Evolutionary conservation across 2,329 filamentous ascomycete genomes (phyloP).

Genomic region (Exophiala xenobiotica): DNA sequence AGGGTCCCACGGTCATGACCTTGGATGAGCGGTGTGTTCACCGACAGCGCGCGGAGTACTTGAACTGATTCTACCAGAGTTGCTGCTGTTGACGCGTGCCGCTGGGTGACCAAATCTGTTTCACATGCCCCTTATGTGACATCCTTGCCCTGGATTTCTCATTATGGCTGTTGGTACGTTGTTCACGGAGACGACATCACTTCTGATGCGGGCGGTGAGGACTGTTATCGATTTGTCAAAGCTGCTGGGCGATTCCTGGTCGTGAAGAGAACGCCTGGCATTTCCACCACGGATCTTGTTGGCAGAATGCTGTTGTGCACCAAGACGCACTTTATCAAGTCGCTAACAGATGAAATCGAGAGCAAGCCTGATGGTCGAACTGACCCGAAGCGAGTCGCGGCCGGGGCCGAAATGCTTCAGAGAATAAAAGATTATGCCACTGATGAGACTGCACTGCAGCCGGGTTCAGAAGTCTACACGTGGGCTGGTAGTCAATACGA

Average conservation of each 20-base stretch:
- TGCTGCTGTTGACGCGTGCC: conserved; percentile 87
- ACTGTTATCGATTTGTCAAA: conserved; percentile 98
- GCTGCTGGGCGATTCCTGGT: conserved; percentile 91
- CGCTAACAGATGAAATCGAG: conserved; percentile 65
- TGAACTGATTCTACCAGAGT: conserved; percentile 53
- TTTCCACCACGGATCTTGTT: conserved; percentile 96
- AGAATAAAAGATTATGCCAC: conserved; percentile 84
- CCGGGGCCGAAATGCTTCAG: conserved; percentile 69
- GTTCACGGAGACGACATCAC: conserved; percentile 98
- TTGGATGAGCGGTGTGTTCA: conserved; percentile 70
- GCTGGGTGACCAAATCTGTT: conserved; percentile 85
- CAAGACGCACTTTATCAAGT: conserved; percentile 88
- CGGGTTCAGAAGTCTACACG: conserved; percentile 81
- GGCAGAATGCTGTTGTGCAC: conserved; percentile 96
- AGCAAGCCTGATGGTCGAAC: conserved; percentile 73
- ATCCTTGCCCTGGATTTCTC: conserved; percentile 85
- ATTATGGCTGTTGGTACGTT: conserved; percentile 93
- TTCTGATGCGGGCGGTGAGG: conserved; percentile 86
- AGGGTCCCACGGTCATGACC: conserved; percentile 96
- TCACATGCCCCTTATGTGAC: conserved; percentile 92
- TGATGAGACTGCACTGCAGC: conserved; percentile 74
- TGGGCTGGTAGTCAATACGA: conserved; percentile 56
- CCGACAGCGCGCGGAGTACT: conserved; percentile 25
- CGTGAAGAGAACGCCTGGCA: conserved; percentile 92
- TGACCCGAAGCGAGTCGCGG: conserved; percentile 62